These are phyloP conservation scores for Phallus indusiatus DNA, from an alignment of 768 basidiomycete species.

Conservation along the genomic window DNA sequence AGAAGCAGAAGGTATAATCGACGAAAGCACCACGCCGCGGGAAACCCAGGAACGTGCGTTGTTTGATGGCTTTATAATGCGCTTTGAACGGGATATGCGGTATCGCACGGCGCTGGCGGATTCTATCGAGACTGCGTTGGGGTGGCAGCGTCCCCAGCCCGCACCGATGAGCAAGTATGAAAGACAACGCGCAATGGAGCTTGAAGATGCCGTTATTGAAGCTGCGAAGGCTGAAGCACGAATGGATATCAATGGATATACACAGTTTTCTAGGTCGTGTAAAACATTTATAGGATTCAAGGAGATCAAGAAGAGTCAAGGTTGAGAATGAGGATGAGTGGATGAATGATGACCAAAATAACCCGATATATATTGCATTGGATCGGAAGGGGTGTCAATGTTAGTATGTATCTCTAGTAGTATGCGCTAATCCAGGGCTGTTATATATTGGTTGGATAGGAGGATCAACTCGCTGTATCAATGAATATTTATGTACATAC, in stretches of 20 bases:
- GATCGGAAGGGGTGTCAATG: no score
- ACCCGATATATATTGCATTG: no score
- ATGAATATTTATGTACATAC: no score
- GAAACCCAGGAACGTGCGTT: background rate
- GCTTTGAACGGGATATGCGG: constrained; percentile 6
- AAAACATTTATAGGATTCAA: constrained; percentile 4
- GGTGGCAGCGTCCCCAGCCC: background rate
- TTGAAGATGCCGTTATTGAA: background rate
- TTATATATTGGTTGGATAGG: no score
- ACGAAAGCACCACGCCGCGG: background rate
- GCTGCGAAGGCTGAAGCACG: background rate
- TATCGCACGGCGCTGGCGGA: constrained; percentile 2
- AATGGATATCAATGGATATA: background rate
- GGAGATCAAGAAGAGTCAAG: background rate
- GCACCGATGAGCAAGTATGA: constrained; percentile 6
- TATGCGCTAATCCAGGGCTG: no score
- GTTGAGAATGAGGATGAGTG: background rate
- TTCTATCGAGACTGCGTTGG: background rate
- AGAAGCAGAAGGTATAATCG: constrained; percentile 49
- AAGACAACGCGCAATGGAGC: background rate
- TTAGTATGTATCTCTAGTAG: no score
- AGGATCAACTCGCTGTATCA: no score
- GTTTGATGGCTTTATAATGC: background rate
- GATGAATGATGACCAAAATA: no score
- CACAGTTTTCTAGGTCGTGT: background rate